Base-by-base conservation (phyloP, 306 rosid species). In the Begonia peltatifolia region DNA sequence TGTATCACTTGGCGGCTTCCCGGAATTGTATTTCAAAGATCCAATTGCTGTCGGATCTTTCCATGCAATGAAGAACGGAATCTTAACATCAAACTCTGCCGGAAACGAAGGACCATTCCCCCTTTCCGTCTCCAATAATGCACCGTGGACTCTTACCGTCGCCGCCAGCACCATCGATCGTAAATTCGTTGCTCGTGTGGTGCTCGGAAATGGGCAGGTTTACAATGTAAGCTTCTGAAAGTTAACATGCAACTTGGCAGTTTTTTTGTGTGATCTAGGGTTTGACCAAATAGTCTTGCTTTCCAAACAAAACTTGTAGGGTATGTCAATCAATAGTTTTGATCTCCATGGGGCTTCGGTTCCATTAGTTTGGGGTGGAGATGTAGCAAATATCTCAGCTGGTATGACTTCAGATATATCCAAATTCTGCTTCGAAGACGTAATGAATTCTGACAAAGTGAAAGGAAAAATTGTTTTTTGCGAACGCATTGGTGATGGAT, bases 281-380 rank as follows among this genome's bases (percentile, higher is more conserved):
- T 7, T 30, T 30, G 38, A 30, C 9, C 9, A 30, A 30, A 30
- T 30, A 30, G 6, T 20, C 23, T 20, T 20, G 23, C 23, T 20
- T 20, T 20, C 23, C 23, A 20, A 20, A 20, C 23, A 20, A 20
- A 20, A 20, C 38, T 30, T 30, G 38, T 30, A 60, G 71, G 68
- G 64, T 16, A 14, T 4, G 20, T 30, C 20, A 0, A 42, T 61
- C 61, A 54, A 67, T 50, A 58, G 10, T 43, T 58, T 57, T 18
- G 52, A 71, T 6, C 46, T 56, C 4, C 18, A 55, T 2, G 63
- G 63, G 10, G 55, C 47, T 12, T 5, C 11, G 5, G 56, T 51
- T 46, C 67, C 57, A 1, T 57, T 71, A 58, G 53, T 61, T 4
- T 57, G 76, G 68, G 68, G 55, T 15, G 71, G 68, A 61, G 71